A percentile compares a stretch with the other conserved stretches of the same genome.
Conservation (phyloP, 129 eudicot species). For the Solidago caesia region DNA sequence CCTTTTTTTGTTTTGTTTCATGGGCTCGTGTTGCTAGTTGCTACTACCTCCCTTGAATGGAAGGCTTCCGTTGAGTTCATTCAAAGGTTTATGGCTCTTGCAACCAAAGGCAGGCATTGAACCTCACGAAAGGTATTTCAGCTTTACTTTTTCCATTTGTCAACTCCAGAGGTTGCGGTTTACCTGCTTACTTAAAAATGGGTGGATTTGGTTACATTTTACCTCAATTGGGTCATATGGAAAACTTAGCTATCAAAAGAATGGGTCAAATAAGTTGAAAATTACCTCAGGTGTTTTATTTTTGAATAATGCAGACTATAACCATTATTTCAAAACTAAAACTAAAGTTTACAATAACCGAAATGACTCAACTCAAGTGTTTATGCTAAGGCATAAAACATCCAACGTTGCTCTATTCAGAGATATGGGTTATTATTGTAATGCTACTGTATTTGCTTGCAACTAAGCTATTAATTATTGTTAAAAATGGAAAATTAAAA, state of each 20-base stretch:
- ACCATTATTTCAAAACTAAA: neutral
- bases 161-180: neutral
- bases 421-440: neutral
- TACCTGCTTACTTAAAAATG: no score
- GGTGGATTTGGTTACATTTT: no score
- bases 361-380: no score
- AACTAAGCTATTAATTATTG: neutral
- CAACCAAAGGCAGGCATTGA: conserved; percentile 23
- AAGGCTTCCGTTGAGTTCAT: conserved; percentile 17
- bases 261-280: no score
- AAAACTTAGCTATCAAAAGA: no score
- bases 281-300: no score
- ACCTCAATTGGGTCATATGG: no score
- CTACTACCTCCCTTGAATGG: conserved; percentile 5
- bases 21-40: conserved; percentile 10
- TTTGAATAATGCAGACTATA: neutral
- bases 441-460: neutral
- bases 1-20: neutral
- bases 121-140: conserved; percentile 27
- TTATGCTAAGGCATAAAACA: no score
- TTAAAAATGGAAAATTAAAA: no score
- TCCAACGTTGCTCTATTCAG: neutral
- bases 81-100: conserved; percentile 18
- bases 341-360: no score
- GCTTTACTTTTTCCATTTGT: conserved; percentile 8